Conservation (phyloP, 768 basidiomycete genomes). For the Thelephora aurantiotincta region DNA sequence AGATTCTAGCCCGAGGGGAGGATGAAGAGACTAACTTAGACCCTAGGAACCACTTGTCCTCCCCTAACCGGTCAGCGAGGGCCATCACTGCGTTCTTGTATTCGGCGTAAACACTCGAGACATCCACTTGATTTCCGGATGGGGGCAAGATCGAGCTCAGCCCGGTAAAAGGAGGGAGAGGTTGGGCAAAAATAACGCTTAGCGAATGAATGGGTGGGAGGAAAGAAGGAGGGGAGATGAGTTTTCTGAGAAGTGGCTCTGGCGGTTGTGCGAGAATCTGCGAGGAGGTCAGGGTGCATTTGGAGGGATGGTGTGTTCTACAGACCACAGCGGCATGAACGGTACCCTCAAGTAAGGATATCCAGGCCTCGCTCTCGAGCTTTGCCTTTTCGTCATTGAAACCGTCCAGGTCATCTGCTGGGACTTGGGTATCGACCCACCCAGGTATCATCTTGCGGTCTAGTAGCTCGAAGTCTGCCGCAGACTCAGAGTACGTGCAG, state of each 20-base stretch:
- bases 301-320: neutral
- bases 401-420: slow-evolving; percentile 41
- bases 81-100: slow-evolving; percentile 62
- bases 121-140: slow-evolving; percentile 43
- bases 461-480: slow-evolving; percentile 34
- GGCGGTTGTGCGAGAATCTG: slow-evolving; percentile 37
- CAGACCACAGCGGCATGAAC: slow-evolving; percentile 64
- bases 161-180: slow-evolving; percentile 61
- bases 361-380: slow-evolving; percentile 76
- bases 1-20: neutral
- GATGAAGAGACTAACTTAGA: slow-evolving; percentile 36
- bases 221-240: slow-evolving; percentile 23
- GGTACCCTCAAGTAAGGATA: slow-evolving; percentile 59
- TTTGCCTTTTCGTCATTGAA: slow-evolving; percentile 43
- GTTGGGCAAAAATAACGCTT: slow-evolving; percentile 41
- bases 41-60: slow-evolving; percentile 70
- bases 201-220: slow-evolving; percentile 18
- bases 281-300: too few relatives aligned
- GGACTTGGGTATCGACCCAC: slow-evolving; percentile 52
- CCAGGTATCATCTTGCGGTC: slow-evolving; percentile 54
- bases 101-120: slow-evolving; percentile 33
- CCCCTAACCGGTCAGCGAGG: slow-evolving; percentile 61
- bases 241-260: slow-evolving; percentile 25
- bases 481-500: slow-evolving; percentile 37
- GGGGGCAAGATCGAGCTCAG: slow-evolving; percentile 45